Conservation (phyloP, 257 asterid genomes). For the Nicotiana obtusifolia region DNA sequence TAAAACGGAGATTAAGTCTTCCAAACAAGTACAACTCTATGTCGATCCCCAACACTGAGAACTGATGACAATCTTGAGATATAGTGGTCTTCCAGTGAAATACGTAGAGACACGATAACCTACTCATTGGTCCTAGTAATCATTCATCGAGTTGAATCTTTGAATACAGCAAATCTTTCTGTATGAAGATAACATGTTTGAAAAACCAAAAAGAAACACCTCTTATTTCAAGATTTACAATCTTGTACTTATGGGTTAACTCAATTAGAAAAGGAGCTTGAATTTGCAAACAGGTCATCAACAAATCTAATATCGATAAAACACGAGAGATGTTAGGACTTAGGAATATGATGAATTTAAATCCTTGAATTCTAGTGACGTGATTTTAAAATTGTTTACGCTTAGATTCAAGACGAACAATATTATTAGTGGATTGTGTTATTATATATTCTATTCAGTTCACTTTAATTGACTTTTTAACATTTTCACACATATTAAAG, state of each 20-base stretch:
- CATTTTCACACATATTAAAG: too few species aligned
- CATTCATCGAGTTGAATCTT: background rate
- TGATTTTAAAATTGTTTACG: background rate
- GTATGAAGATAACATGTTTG: background rate
- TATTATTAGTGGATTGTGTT: background rate
- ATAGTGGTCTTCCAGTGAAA: background rate
- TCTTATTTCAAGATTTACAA: background rate
- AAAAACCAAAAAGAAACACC: background rate
- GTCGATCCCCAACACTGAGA: too few species aligned
- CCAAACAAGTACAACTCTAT: too few species aligned
- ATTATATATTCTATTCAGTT: too few species aligned
- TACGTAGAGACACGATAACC: background rate
- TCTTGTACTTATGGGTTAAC: background rate
- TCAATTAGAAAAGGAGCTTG: background rate
- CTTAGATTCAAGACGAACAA: background rate
- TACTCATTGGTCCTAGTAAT: background rate
- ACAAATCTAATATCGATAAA: background rate
- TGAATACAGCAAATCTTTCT: background rate
- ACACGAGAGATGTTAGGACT: too few species aligned
- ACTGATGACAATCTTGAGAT: background rate
- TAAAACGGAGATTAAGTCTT: too few species aligned
- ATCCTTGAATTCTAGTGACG: background rate
- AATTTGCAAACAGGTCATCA: background rate
- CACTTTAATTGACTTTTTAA: too few species aligned
- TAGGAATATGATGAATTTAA: fast-evolving